phyloP scores from a whole-genome alignment of 768 basidiomycete genomes.

The Hebeloma cylindrosporum region DNA sequence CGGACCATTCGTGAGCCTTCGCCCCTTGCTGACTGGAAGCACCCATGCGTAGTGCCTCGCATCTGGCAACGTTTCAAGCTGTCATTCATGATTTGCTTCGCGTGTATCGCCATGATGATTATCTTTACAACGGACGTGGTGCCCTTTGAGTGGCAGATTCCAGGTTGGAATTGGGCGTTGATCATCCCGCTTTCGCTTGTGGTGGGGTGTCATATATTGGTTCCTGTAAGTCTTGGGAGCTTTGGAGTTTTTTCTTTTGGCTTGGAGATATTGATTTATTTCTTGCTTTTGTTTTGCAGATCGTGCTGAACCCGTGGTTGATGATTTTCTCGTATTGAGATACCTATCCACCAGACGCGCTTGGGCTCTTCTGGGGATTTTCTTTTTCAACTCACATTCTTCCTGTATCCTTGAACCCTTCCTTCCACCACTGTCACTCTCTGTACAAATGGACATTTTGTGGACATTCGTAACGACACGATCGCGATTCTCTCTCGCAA shows the following conservation, averaged over 20 bases:
- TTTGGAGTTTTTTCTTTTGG: conserved; percentile 10
- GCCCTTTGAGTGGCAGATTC: conserved; percentile 67
- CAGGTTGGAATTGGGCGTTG: conserved; percentile 65
- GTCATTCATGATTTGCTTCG: conserved; percentile 62
- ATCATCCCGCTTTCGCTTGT: conserved; percentile 71
- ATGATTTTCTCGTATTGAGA: conserved; percentile 73
- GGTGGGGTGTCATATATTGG: conserved; percentile 66
- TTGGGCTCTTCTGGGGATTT: not conserved
- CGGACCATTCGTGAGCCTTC: not conserved
- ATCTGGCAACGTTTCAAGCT: conserved; percentile 82
- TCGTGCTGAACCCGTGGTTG: conserved; percentile 83
- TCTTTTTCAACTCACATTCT: not conserved
- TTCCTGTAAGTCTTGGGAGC: conserved; percentile 64
- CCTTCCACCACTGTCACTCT: too few relatives aligned
- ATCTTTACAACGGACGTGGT: conserved; percentile 56
- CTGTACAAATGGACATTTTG: too few relatives aligned
- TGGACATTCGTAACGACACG: too few relatives aligned
- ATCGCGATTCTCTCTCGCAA: too few relatives aligned
- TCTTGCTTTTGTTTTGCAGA: conserved; percentile 31
- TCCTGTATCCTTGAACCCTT: too few relatives aligned
- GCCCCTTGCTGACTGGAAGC: conserved; percentile 2
- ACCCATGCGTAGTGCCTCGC: conserved; percentile 53
- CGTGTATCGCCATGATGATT: conserved; percentile 58
- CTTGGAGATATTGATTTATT: conserved; percentile 8
- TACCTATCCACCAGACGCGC: not conserved